A percentile compares a stretch with the other conserved stretches of the same genome.
Conservation (phyloP, 352 stramenopile genomes). For the Phytopythium montanum region DNA sequence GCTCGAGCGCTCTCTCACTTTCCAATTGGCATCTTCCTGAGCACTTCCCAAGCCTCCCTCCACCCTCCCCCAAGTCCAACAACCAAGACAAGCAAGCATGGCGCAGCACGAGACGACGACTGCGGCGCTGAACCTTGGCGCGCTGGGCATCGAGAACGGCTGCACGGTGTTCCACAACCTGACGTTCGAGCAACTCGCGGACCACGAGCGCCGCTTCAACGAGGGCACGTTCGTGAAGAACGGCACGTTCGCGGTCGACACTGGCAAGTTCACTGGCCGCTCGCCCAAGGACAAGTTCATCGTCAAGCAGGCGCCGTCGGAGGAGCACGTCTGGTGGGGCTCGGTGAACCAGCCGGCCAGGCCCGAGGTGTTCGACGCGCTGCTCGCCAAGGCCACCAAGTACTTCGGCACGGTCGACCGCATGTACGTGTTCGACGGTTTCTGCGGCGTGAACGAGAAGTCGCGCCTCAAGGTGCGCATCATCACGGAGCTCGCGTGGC, state of each 20-base stretch:
- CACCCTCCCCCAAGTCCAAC: neutral
- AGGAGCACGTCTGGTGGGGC: conserved; percentile 96
- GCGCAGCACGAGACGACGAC: conserved; percentile 67
- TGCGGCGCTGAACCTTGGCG: conserved; percentile 31
- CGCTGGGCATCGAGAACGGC: conserved; percentile 70
- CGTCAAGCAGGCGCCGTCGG: conserved; percentile 91
- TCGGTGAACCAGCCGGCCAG: conserved; percentile 95
- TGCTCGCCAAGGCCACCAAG: conserved; percentile 92
- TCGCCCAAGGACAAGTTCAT: conserved; percentile 99
- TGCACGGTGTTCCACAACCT: conserved; percentile 95
- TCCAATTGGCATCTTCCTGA: conserved; percentile 22
- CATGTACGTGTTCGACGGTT: conserved; percentile 97
- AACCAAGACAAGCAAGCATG: conserved; percentile 12
- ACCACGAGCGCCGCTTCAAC: conserved; percentile 94
- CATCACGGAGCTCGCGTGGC: conserved; percentile 97
- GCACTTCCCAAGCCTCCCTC: conserved; percentile 4
- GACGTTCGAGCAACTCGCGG: conserved; percentile 93
- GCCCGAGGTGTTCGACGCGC: conserved; percentile 93
- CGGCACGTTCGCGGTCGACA: conserved; percentile 96
- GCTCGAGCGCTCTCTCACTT: too few species aligned
- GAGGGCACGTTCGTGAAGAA: conserved; percentile 90
- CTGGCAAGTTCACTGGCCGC: conserved; percentile 98
- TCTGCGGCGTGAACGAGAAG: conserved; percentile 90
- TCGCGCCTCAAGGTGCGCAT: conserved; percentile 96
- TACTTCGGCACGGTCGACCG: conserved; percentile 93